These are phyloP conservation scores for Chlorella ohadii DNA, from an alignment of 139 green algal species.

Conservation along the genomic window DNA sequence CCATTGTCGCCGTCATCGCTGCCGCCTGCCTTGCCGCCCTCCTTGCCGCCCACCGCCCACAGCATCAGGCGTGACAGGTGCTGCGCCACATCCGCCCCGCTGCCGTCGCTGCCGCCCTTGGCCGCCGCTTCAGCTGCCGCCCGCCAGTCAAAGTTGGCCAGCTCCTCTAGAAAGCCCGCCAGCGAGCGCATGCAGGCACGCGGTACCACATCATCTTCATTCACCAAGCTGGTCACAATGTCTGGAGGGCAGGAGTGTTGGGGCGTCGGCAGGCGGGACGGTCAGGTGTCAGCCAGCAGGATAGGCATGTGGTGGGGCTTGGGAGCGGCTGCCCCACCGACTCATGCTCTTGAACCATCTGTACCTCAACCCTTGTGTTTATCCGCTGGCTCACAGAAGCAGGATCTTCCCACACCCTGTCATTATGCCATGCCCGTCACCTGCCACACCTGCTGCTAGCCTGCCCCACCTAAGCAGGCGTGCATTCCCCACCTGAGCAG, in stretches of 20 bases:
- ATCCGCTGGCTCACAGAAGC: no score
- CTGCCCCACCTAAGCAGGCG: no score
- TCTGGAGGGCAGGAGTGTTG: no score
- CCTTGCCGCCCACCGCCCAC: neutral
- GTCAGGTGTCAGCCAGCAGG: no score
- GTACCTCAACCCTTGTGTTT: no score
- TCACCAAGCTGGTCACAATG: slow-evolving; percentile 27
- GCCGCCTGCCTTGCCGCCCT: neutral
- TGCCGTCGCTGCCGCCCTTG: neutral
- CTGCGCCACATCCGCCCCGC: neutral
- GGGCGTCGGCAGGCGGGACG: no score
- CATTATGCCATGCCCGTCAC: no score
- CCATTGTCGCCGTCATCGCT: neutral
- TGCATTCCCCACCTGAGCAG: no score
- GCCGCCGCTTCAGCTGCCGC: neutral
- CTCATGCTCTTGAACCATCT: no score
- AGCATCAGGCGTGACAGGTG: slow-evolving; percentile 12
- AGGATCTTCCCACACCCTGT: neutral
- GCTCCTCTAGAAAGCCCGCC: slow-evolving; percentile 34
- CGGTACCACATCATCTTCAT: slow-evolving; percentile 43
- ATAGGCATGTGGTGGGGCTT: no score
- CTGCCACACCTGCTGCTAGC: neutral
- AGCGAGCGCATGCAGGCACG: neutral
- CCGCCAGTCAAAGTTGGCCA: slow-evolving; percentile 42
- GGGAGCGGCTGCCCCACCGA: no score